phyloP scores from a whole-genome alignment of 129 eudicot genomes.

The Ambrosia artemisiifolia region DNA sequence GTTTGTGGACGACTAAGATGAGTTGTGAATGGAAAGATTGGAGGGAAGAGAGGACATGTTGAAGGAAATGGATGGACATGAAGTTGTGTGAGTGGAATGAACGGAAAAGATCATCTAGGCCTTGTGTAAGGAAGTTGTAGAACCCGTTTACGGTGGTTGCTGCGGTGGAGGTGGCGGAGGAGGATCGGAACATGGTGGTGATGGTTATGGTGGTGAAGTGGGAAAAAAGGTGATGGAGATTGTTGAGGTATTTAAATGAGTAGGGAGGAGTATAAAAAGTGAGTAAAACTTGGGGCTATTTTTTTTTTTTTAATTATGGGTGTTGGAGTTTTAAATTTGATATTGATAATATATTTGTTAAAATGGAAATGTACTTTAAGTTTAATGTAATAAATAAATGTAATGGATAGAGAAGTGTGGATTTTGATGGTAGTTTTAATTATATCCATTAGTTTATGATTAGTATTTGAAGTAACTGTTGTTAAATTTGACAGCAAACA shows the following conservation, averaged over 20 bases:
- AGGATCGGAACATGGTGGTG: conserved; percentile 22
- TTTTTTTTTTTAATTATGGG: conserved; percentile 1
- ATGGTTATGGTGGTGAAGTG: conserved; percentile 12
- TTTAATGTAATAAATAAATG: neutral
- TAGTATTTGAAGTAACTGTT: no score
- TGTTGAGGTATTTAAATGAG: conserved; percentile 41
- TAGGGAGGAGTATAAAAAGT: conserved; percentile 21
- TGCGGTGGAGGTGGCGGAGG: conserved; percentile 28
- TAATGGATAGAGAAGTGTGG: no score
- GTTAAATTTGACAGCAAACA: no score
- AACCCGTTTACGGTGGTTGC: conserved; percentile 66
- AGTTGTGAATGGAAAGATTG: conserved; percentile 65
- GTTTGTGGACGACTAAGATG: conserved; percentile 57
- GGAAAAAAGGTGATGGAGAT: conserved; percentile 41
- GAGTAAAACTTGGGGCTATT: conserved; percentile 26
- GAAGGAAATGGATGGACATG: conserved; percentile 73
- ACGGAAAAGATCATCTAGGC: conserved; percentile 56
- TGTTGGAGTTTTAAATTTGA: conserved; percentile 23
- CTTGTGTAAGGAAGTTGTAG: conserved; percentile 51
- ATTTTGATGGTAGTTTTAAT: no score
- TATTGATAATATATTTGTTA: conserved; percentile 4
- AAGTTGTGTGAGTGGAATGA: conserved; percentile 54
- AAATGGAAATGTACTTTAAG: neutral
- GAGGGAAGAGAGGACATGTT: conserved; percentile 49
- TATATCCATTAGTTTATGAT: no score